Base-by-base conservation (phyloP, 2,329 filamentous ascomycete genomes). In the Paraphoma chrysanthemicola region DNA sequence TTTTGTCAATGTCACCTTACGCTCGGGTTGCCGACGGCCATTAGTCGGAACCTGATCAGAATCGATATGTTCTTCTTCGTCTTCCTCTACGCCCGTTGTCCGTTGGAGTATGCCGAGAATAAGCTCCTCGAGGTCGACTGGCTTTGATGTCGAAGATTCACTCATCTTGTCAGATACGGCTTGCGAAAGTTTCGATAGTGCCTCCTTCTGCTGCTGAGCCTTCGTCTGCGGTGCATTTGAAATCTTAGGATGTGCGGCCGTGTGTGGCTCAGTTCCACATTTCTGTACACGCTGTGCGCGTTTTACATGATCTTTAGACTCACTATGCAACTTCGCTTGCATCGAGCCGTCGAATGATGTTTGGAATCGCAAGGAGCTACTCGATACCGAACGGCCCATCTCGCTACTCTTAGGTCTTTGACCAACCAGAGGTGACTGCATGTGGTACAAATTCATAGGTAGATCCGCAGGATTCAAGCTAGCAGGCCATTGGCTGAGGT, bases 171-270 rank as follows among this genome's bases (percentile, higher is more conserved):
- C 31, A 16, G 59, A 44, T 8, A 69, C 53, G 3, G 59, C 53
- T 39, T 68, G 67, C 3, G 67, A 67, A 3, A 71, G 54, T 39
- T 68, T 71, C 14, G 59, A 62, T 2, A 74, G 57, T 18, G 67
- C 66, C 28, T 59, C 56, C 41, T 57, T 54, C 56, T 73, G 69
- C 53, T 74, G 71, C 29, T 73, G 67, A 8, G 67, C 63, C 42
- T 76, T 74, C 8, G 71, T 73, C 36, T 73, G 72, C 5, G 68
- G 66, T 31, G 53, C 64, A 49, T 49, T 64, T n/a, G 67, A 68
- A 10, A 67, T 46, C 28, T 48, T 14, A 17, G 29, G 31, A 4
- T 46, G 33, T 44, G 57, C 8, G 39, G 39, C 16, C 36, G 31
- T 45, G 44, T 28, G 53, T 6, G 31, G 18, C 36, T 51, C 45